Base-by-base conservation (phyloP, 2,329 filamentous ascomycete genomes). In the Pseudophaeomoniella oleicola region DNA sequence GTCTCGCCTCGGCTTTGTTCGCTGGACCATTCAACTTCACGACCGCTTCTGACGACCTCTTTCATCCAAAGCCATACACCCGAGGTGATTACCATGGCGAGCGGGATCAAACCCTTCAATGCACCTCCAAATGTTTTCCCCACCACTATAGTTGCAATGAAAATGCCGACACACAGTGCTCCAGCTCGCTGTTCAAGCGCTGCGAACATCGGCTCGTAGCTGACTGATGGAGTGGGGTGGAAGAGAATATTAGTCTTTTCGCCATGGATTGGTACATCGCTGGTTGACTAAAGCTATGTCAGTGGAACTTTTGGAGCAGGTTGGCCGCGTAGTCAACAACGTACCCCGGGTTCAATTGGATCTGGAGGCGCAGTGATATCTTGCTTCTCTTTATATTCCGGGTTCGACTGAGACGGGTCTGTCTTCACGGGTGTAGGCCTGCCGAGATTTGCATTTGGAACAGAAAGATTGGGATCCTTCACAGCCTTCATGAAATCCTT, bases 221-320 rank as follows among this genome's bases (percentile, higher is more conserved):
- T 85, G 46, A 94, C 72, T 0, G 81, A 81, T 0, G 88, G 88
- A 0, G 88, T 96, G 12, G 90, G 88, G 57, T 94, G 88, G 58
- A 96, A 96, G 18, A 94, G 70, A 13, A 96, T 78, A 43, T 94
- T 94, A 3, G 90, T 96, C 69, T 90, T 94, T 54, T 96, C 88
- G 50, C 87, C 88, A 52, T 87, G 82, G 40, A 96, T 93, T 3
- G 90, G 90, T 1, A 96, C 86, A 57, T 96, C 90, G 16, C 84
- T 87, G 0, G 88, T 96, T 19, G 79, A 75, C 16, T n/a, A n/a
- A n/a, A n/a, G n/a, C n/a, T n/a, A n/a, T n/a, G n/a, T n/a, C n/a
- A n/a, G n/a, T n/a, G n/a, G n/a, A n/a, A n/a, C n/a, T n/a, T n/a
- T n/a, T n/a, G n/a, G n/a, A n/a, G n/a, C n/a, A n/a, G n/a, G n/a